These are phyloP conservation scores for Cystobasidium sp. DNA, from an alignment of 1,284 basidiomycete species.

Conservation along the genomic window DNA sequence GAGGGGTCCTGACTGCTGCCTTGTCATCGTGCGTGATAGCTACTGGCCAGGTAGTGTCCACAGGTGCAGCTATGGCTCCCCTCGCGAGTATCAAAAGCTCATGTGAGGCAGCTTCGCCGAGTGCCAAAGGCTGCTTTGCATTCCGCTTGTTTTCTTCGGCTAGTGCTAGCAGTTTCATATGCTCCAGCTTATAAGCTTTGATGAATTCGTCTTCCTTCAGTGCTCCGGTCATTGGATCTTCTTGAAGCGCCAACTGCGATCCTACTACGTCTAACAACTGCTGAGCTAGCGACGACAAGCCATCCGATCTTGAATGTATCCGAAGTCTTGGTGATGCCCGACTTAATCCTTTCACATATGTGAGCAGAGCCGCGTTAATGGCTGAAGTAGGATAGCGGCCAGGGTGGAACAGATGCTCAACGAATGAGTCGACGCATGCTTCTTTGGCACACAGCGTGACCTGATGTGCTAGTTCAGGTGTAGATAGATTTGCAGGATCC, in stretches of 20 bases:
- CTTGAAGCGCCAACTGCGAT: slow-evolving; percentile 73
- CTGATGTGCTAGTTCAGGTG: slow-evolving; percentile 66
- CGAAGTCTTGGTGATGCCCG: slow-evolving; percentile 57
- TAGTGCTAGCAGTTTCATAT: slow-evolving; percentile 88
- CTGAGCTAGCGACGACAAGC: slow-evolving; percentile 30
- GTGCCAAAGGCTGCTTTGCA: slow-evolving; percentile 77
- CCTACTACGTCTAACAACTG: slow-evolving; percentile 80
- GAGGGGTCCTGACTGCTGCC: not conserved
- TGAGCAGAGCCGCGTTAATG: slow-evolving; percentile 75
- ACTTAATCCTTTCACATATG: slow-evolving; percentile 70
- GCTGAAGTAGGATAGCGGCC: slow-evolving; percentile 82
- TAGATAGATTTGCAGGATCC: slow-evolving; percentile 55
- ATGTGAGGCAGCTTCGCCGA: slow-evolving; percentile 57
- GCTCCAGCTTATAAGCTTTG: slow-evolving; percentile 82
- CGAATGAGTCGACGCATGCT: slow-evolving; percentile 62
- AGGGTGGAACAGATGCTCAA: slow-evolving; percentile 79
- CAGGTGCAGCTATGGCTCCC: slow-evolving; percentile 7
- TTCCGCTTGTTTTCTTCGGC: slow-evolving; percentile 83
- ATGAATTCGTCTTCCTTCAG: slow-evolving; percentile 77
- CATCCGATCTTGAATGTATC: slow-evolving; percentile 55
- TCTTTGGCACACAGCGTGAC: slow-evolving; percentile 47
- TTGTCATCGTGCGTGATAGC: not conserved
- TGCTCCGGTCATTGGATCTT: slow-evolving; percentile 76
- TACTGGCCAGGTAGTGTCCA: not conserved
- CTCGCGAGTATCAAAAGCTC: slow-evolving; percentile 51